Conservation (phyloP, 805 yeast genomes). For the Metschnikowia rubicola region DNA sequence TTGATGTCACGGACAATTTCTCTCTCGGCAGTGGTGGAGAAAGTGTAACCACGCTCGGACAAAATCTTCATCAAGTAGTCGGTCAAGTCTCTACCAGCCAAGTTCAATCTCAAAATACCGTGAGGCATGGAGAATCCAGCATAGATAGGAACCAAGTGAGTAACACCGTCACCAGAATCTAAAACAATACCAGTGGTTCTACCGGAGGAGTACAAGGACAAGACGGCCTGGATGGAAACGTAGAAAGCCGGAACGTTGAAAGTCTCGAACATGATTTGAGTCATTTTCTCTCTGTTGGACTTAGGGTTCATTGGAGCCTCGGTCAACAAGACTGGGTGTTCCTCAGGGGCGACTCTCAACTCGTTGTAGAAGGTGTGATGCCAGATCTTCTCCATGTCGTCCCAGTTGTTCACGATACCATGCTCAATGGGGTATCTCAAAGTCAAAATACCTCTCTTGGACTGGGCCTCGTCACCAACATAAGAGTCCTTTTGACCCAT, state of each 20-base stretch:
- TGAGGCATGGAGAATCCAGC: conserved; percentile 99
- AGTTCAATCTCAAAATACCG: conserved; percentile 97
- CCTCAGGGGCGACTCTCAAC: conserved; percentile 99
- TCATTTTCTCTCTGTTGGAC: conserved; percentile 99
- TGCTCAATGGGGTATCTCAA: conserved; percentile 99
- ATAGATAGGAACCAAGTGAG: conserved; percentile 99
- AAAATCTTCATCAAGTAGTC: conserved; percentile 98
- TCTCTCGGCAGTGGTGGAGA: conserved; percentile 99
- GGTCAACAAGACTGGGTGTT: conserved; percentile 98
- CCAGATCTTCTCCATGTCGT: conserved; percentile 99
- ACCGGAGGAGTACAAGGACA: conserved; percentile 98
- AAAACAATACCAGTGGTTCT: conserved; percentile 99
- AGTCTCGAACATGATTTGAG: conserved; percentile 98
- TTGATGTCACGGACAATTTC: conserved; percentile 93
- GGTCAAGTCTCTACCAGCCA: conserved; percentile 99
- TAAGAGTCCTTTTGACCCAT: conserved; percentile 99
- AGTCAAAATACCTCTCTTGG: conserved; percentile 99
- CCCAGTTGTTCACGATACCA: conserved; percentile 99
- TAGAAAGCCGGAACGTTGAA: conserved; percentile 99
- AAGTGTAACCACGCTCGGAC: conserved; percentile 97
- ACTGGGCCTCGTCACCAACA: conserved; percentile 99
- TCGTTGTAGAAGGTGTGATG: conserved; percentile 99
- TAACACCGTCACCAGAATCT: conserved; percentile 99
- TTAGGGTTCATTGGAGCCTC: conserved; percentile 99
- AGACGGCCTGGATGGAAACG: conserved; percentile 97